Evolutionary conservation across 2,329 filamentous ascomycete species (phyloP).

Genomic region (Cadophora sp.): DNA sequence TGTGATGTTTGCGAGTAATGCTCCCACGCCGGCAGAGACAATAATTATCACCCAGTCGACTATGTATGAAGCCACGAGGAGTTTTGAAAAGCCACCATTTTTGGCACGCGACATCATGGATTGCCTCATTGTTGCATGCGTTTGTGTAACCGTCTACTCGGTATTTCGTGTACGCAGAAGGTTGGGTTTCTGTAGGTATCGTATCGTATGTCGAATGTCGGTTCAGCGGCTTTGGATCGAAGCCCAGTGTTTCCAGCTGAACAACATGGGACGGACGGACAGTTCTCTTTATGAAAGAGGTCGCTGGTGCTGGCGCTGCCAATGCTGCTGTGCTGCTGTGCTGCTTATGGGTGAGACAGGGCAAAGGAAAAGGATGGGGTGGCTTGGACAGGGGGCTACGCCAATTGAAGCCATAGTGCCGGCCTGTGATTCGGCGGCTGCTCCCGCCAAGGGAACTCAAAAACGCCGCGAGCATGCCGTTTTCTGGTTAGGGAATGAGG

Average conservation of each 20-base stretch:
- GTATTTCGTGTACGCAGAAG: background rate
- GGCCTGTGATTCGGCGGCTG: constrained; percentile 1
- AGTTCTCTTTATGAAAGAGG: background rate
- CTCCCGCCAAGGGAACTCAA: background rate
- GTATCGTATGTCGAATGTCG: background rate
- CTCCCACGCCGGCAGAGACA: constrained; percentile 63
- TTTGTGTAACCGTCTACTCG: background rate
- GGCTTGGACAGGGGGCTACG: background rate
- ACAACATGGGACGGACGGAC: background rate
- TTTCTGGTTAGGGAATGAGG: background rate
- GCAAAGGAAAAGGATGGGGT: background rate
- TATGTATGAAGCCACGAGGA: constrained; percentile 68
- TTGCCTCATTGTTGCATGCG: constrained; percentile 26
- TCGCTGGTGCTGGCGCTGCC: constrained; percentile 1
- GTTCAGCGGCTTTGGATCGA: background rate
- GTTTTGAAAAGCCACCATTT: constrained; percentile 35
- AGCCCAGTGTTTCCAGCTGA: constrained; percentile 2
- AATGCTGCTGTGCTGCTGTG: too few relatives aligned
- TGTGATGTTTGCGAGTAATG: constrained; percentile 61
- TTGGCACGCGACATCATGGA: constrained; percentile 29
- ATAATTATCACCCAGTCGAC: constrained; percentile 77
- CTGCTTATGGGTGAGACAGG: constrained; percentile 4
- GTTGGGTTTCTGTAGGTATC: background rate
- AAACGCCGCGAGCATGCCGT: background rate
- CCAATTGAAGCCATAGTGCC: background rate